Evolutionary conservation across 768 basidiomycete species (phyloP), one percentile per base, ranked within the genome.

Genomic region (Dendrothele bispora): DNA sequence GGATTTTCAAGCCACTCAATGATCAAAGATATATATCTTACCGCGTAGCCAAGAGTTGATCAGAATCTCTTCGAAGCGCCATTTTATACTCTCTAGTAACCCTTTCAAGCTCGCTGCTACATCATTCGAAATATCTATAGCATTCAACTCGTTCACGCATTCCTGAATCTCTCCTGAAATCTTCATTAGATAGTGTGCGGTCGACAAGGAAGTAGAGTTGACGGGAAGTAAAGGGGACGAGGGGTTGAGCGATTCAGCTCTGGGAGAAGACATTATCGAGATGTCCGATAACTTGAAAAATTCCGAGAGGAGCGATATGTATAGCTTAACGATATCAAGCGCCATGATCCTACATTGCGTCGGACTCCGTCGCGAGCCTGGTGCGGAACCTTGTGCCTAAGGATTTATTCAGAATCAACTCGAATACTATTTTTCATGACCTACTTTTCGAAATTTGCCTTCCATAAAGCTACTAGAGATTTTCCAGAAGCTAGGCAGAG

Each of bases 401-500:
- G 57, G 74, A 40, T 22, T 32, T 6, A 22, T 26, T 6, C 39
- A 32, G 15, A 38, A 27, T 27, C 18, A 11, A 43, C 11, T 21
- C 37, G 1, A 26, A 28, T 26, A 27, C 30, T 20, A n/a, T n/a
- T n/a, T 14, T 30, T 20, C 32, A 24, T 27, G 42, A 61, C 69
- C 46, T 45, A 94, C 94, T 78, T 86, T 92, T 64, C 84, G 87
- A 63, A 89, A 94, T 64, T 90, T 93, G 4, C 97, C 95, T 35
- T 97, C 94, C 70, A 95, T 83, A 60, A 94, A 95, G 20, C 80
- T 83, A 64, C 82, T 90, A 2, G 90, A 86, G 39, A 99, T 89
- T 61, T 84, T 88, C 92, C 93, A 95, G 68, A 98, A 98, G 57
- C 80, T 91, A 12, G 95, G 94, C 20, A 99, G 77, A 2, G 87